phyloP scores from a whole-genome alignment of 176 grass and related monocot genomes.

The Rhynchospora tenuis region DNA sequence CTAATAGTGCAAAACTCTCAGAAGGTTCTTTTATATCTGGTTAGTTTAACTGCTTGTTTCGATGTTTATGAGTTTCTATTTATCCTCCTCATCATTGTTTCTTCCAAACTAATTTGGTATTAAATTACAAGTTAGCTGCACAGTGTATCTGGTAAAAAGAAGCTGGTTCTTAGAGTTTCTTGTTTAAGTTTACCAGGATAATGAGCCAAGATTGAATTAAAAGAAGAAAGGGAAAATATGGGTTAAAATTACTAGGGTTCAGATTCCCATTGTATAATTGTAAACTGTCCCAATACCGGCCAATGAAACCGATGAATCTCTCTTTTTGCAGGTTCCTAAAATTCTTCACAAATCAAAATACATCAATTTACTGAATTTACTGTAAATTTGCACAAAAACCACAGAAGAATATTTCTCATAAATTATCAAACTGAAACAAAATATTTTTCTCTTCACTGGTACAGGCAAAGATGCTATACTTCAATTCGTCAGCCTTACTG shows the following conservation, averaged over 20 bases:
- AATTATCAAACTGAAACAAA: conserved; percentile 1
- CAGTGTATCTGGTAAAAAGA: too few species aligned
- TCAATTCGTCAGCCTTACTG: conserved; percentile 69
- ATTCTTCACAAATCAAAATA: not conserved
- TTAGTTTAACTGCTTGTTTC: not conserved
- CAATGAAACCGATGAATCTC: not conserved
- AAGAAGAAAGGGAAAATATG: not conserved
- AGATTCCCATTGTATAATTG: not conserved
- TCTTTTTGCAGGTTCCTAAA: not conserved
- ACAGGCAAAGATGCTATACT: conserved; percentile 96
- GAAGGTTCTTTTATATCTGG: not conserved
- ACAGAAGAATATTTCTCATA: not conserved
- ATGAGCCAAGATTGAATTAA: not conserved
- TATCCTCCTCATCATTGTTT: not conserved
- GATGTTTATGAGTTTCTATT: not conserved
- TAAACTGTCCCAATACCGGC: not conserved
- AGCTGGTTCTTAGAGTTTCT: not conserved
- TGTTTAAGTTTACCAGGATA: not conserved
- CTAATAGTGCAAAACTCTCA: not conserved
- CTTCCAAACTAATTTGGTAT: not conserved
- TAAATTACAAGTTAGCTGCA: not conserved
- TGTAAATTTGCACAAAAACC: not conserved
- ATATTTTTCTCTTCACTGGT: conserved; percentile 27
- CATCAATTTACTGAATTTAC: not conserved
- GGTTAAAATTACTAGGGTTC: not conserved